Conservation (phyloP, 2,329 filamentous ascomycete genomes). For the Scytalidium sp. region DNA sequence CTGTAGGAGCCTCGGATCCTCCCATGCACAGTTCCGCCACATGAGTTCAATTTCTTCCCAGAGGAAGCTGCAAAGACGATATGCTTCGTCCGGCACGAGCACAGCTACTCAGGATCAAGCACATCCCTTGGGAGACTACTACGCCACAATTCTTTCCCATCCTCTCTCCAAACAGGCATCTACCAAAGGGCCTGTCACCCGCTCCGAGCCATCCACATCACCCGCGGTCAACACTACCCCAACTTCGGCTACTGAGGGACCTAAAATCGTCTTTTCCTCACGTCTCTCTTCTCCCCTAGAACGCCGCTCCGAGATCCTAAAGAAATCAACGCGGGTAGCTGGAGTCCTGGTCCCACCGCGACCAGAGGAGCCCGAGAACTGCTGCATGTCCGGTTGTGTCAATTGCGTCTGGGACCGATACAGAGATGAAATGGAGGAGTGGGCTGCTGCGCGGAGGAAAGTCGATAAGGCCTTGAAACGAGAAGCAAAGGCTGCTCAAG, state of each 20-base stretch:
- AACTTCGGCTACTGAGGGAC: constrained; percentile 30
- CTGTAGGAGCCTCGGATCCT: constrained; percentile 12
- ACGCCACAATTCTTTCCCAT: constrained; percentile 48
- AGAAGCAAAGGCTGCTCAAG: constrained; percentile 26
- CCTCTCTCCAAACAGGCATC: constrained; percentile 1
- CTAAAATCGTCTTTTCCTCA: constrained; percentile 77
- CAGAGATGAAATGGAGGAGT: constrained; percentile 89
- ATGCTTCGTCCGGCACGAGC: constrained; percentile 5
- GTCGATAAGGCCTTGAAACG: constrained; percentile 54
- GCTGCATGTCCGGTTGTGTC: constrained; percentile 98
- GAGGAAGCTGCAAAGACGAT: constrained; percentile 4
- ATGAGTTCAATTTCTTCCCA: not conserved
- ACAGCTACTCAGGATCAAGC: constrained; percentile 22
- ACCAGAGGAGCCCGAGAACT: constrained; percentile 91
- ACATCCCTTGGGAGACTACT: constrained; percentile 55
- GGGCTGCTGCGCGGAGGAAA: constrained; percentile 63
- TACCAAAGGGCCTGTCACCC: constrained; percentile 2
- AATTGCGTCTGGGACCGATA: constrained; percentile 96
- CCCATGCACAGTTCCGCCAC: constrained; percentile 5
- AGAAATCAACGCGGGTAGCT: constrained; percentile 63
- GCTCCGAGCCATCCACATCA: constrained; percentile 7
- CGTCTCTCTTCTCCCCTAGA: constrained; percentile 72
- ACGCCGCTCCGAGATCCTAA: constrained; percentile 56
- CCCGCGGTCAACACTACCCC: constrained; percentile 5
- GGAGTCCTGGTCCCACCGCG: constrained; percentile 80